Evolutionary conservation across 2,329 filamentous ascomycete species (phyloP).

Genomic region (Paraphaeosphaeria sporulosa): DNA sequence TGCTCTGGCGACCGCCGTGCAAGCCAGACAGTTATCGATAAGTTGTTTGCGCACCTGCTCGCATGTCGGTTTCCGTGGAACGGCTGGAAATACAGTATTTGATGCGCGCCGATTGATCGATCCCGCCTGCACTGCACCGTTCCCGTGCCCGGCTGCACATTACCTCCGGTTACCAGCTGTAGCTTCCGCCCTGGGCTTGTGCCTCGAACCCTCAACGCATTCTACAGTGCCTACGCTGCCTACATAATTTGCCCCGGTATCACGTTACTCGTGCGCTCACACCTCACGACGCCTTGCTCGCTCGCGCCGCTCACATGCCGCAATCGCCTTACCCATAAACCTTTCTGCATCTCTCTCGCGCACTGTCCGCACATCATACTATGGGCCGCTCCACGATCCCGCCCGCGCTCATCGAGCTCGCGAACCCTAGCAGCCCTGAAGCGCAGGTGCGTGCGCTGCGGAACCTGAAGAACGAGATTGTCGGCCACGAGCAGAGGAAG

Average conservation of each 20-base stretch:
- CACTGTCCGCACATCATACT: constrained; percentile 6
- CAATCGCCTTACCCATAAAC: background rate
- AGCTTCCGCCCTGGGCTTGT: constrained; percentile 1
- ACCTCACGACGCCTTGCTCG: background rate
- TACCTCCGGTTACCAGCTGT: background rate
- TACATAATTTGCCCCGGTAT: no score
- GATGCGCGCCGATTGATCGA: background rate
- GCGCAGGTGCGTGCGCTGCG: constrained; percentile 67
- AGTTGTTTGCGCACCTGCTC: background rate
- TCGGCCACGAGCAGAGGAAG: constrained; percentile 88
- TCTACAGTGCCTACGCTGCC: no score
- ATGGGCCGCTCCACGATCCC: constrained; percentile 49
- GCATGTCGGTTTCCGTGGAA: background rate
- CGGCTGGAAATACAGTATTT: background rate
- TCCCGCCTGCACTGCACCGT: background rate
- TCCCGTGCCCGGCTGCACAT: no score
- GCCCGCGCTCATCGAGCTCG: constrained; percentile 48
- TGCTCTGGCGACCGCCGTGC: background rate
- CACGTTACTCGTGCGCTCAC: background rate
- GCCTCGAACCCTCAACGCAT: background rate
- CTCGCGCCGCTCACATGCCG: constrained; percentile 8
- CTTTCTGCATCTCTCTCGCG: background rate
- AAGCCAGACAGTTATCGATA: background rate
- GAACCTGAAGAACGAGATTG: constrained; percentile 84
- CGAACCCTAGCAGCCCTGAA: constrained; percentile 45